Base-by-base conservation (phyloP, 495 filamentous ascomycete genomes). In the Opeltia flavorubescens region DNA sequence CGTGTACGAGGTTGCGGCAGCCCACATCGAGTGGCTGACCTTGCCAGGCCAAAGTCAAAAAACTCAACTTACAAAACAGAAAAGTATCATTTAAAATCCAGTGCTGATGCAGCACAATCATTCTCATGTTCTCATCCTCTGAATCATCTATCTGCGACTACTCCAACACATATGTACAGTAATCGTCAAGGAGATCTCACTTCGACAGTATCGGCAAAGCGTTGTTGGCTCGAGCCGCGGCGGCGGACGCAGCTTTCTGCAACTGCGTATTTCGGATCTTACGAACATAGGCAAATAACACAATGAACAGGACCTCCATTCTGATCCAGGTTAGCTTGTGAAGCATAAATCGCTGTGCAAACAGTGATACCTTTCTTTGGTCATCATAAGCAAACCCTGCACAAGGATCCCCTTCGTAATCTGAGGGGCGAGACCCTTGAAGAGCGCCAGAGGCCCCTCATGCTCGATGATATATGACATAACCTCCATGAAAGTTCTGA, bases 371-470 rank as follows among this genome's bases (percentile, higher is more conserved):
- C 87, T 77, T 65, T 99, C 93, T 68, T 99, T 99, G 3, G 86
- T 94, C 91, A 96, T 99, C 91, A 99, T 99, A 21, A 99, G 67
- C 41, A 96, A 68, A 44, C 91, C 91, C 58, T 99, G 91, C 4
- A 99, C 91, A 38, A 96, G 55, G 36, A 99, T 66, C 15, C 93
- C 91, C 64, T 99, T 99, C 39, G 83, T 56, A 42, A 99, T 80
- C 61, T 99, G 91, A 0, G 91, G 91, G 0, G 80, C 89, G 59
- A 99, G 94, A 20, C 91, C 91, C 68, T 96, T 99, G 72, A 95
- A 96, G 12, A 96, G 73, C 17, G 84, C 83, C 17, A 81, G 53
- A 3, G 71, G 52, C 7, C 91, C 91, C 62, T 99, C 91, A 51
- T 94, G 80, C 53, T 95, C 65, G 38, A 95, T 61, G 50, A 96